These are phyloP conservation scores for Agaricus sinodeliciosus DNA, from an alignment of 768 basidiomycete species.

Conservation along the genomic window DNA sequence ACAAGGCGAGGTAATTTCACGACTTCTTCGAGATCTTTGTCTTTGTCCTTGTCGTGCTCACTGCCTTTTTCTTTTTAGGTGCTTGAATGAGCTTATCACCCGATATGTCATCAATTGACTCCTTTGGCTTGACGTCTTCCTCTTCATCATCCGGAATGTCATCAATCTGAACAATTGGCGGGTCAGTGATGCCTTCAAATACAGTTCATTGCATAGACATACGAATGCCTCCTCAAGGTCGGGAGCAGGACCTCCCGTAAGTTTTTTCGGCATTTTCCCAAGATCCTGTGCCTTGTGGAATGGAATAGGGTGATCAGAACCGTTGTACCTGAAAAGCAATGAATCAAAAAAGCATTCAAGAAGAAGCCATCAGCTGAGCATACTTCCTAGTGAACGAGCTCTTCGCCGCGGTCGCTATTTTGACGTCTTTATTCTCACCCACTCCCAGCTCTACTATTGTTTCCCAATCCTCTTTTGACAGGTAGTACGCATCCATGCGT, in stretches of 20 bases:
- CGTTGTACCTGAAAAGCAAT: slow-evolving; percentile 67
- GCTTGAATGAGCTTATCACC: slow-evolving; percentile 58
- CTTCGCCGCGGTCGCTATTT: slow-evolving; percentile 78
- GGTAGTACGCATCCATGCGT: slow-evolving; percentile 87
- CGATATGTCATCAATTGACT: slow-evolving; percentile 37
- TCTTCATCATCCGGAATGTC: slow-evolving; percentile 33
- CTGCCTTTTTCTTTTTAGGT: slow-evolving; percentile 37
- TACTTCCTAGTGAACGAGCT: slow-evolving; percentile 80
- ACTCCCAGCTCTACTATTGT: slow-evolving; percentile 91
- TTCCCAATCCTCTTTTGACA: slow-evolving; percentile 97
- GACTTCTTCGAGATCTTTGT: slow-evolving; percentile 11
- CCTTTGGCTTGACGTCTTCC: slow-evolving; percentile 23
- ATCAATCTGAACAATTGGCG: slow-evolving; percentile 19
- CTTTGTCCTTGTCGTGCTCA: slow-evolving; percentile 15
- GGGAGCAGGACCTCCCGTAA: slow-evolving; percentile 67
- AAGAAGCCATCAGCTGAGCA: slow-evolving; percentile 17
- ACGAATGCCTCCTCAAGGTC: slow-evolving; percentile 90
- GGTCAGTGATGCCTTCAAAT: slow-evolving; percentile 4
- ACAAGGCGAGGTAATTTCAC: no score
- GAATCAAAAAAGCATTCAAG: background rate
- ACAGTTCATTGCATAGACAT: slow-evolving; percentile 11
- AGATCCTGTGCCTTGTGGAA: slow-evolving; percentile 87
- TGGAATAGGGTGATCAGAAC: slow-evolving; percentile 84
- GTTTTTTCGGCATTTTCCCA: slow-evolving; percentile 75
- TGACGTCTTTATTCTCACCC: slow-evolving; percentile 75